Percentiles rank a stretch among this genome's conserved stretches.
Conservation (phyloP, 179 eudicot genomes). For the Beta corolliflora region DNA sequence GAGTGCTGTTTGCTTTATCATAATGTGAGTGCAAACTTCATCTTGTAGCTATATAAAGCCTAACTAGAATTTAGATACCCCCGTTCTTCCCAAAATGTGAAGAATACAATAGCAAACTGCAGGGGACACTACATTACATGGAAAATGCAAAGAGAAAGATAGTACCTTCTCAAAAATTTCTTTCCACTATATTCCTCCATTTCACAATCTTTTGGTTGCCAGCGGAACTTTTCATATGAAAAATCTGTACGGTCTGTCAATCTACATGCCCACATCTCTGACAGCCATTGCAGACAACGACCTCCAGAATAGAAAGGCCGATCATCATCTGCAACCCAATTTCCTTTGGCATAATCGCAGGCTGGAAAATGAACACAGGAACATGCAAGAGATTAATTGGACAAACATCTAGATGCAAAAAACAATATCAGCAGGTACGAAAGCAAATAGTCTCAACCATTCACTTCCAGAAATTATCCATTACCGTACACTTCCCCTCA, state of each 20-base stretch:
- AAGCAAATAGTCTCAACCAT: not conserved
- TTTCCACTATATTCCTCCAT: conserved; percentile 63
- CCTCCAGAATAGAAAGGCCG: conserved; percentile 83
- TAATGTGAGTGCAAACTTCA: not conserved
- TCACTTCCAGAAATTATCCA: not conserved
- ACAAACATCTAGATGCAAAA: not conserved
- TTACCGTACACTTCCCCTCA: not conserved
- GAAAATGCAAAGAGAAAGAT: not conserved
- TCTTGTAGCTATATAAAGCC: not conserved
- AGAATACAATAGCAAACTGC: too few species aligned
- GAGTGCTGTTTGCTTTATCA: not conserved
- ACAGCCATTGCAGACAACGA: conserved; percentile 79
- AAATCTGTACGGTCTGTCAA: conserved; percentile 72
- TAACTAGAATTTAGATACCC: not conserved
- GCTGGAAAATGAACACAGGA: conserved; percentile 40
- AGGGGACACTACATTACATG: not conserved
- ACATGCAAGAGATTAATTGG: conserved; percentile 9
- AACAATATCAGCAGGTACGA: not conserved
- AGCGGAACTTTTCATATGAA: conserved; percentile 70
- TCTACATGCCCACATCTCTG: conserved; percentile 87
- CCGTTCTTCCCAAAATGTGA: not conserved
- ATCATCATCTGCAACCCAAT: conserved; percentile 66
- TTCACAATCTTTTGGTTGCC: conserved; percentile 81
- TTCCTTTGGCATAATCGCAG: conserved; percentile 73
- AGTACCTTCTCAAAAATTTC: conserved; percentile 59